A percentile compares a stretch with the other conserved stretches of the same genome.
These are phyloP conservation scores for Leccinum subrobustum DNA, from an alignment of 1,284 basidiomycete species.

Conservation along the genomic window DNA sequence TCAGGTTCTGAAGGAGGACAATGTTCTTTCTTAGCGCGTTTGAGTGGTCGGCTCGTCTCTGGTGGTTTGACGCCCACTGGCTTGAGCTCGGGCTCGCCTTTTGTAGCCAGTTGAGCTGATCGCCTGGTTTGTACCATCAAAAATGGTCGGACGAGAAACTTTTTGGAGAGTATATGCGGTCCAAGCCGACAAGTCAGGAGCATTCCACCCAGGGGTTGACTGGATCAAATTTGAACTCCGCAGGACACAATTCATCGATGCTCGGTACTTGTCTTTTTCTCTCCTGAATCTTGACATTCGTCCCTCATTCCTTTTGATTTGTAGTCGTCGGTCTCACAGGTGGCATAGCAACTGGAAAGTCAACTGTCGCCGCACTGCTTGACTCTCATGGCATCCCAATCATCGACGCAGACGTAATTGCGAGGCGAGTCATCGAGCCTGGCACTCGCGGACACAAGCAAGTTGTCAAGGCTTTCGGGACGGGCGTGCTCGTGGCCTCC, in stretches of 20 bases:
- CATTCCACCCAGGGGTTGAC: background rate
- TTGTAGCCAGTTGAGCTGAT: slow-evolving; percentile 3
- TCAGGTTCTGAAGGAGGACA: background rate
- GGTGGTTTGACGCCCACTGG: background rate
- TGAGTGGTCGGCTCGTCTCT: slow-evolving; percentile 5
- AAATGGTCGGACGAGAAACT: background rate
- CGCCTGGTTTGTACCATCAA: slow-evolving; percentile 22
- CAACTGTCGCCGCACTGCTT: too few relatives aligned
- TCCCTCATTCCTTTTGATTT: background rate
- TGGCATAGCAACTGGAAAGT: slow-evolving; percentile 95
- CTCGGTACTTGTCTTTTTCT: slow-evolving; percentile 17
- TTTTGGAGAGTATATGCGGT: background rate
- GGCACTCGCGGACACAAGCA: slow-evolving; percentile 72
- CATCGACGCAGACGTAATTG: slow-evolving; percentile 91
- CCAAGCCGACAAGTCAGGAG: background rate
- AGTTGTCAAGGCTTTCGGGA: slow-evolving; percentile 75
- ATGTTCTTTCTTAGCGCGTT: slow-evolving; percentile 14
- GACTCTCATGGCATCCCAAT: slow-evolving; percentile 64
- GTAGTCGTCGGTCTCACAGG: slow-evolving; percentile 87
- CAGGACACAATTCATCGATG: slow-evolving; percentile 8
- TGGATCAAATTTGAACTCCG: background rate
- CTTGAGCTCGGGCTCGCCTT: background rate
- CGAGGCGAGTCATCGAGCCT: slow-evolving; percentile 85
- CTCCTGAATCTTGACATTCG: background rate
- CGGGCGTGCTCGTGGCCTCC: too few relatives aligned